Evolutionary conservation across 371 early-diverging fungal species (phyloP), one percentile per base, ranked within the genome.

Genomic region (Zychaea mexicana): DNA sequence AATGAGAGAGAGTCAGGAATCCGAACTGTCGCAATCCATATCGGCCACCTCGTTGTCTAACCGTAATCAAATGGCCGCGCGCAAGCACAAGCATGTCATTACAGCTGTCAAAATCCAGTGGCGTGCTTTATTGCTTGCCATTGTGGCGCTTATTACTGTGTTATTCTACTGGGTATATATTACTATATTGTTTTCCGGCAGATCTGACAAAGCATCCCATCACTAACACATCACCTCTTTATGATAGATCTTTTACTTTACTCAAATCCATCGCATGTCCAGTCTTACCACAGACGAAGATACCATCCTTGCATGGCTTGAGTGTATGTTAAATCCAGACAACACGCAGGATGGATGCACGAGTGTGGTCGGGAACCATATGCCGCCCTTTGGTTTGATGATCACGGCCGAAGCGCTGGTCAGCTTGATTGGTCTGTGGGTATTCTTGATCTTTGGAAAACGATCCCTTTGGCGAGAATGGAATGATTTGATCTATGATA

Each of bases 51-150:
- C 79, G 1, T 70, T 70, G 7, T 66, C 79, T 8, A 69, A 72
- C 5, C 68, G 74, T n/a, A 71, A 74, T 15, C 75, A 78, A 7
- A 70, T 73, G 0, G 77, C 79, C 21, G 71, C 70, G 2, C 78
- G 76, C 28, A 73, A 75, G 5, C 84, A 81, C 30, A 73, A 84
- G 26, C 88, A 90, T 58, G 82, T 88, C 33, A 64, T 87, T 59
- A 77, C 78, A 57, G 85, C 88, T 21, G 83, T 88, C 53, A 80
- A 83, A 39, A 82, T 90, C 53, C 88, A 90, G 66, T 90, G 90
- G 90, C 77, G 90, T 49, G 85, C 90, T 1, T 72, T 88, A 7
- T 52, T 88, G 27, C 71, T 90, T 42, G 90, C 87, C 21, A 52
- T 85, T 33, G 69, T 78, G 13, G 78, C 85, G 6, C 19, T 82